phyloP scores from a whole-genome alignment of 257 asterid species.

The Fraxinus pennsylvanica region DNA sequence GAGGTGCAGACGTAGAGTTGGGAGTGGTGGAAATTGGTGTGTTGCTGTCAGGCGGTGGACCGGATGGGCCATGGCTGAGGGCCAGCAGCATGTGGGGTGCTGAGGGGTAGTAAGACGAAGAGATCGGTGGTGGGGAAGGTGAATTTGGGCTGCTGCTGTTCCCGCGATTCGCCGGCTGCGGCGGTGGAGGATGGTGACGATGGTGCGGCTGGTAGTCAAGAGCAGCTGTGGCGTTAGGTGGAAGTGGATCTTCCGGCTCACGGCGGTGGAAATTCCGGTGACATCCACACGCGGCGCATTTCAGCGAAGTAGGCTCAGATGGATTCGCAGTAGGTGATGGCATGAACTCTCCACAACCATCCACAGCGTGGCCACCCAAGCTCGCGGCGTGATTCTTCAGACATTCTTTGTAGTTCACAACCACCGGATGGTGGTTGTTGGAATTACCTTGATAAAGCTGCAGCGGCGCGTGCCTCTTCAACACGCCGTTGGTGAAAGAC shows the following conservation, averaged over 20 bases:
- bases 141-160: conserved; percentile 66
- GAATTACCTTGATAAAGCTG: conserved; percentile 38
- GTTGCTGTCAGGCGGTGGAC: conserved; percentile 39
- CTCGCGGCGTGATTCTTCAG: conserved; percentile 89
- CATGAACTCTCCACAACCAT: conserved; percentile 98
- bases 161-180: conserved; percentile 27
- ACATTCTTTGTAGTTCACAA: conserved; percentile 81
- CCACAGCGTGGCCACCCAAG: conserved; percentile 89
- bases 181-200: conserved; percentile 87
- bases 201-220: conserved; percentile 86
- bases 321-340: conserved; percentile 65
- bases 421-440: conserved; percentile 52
- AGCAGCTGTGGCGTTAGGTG: conserved; percentile 46
- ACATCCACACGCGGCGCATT: conserved; percentile 98
- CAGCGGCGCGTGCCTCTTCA: conserved; percentile 75
- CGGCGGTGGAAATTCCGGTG: conserved; percentile 99
- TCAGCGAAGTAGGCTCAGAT: conserved; percentile 79
- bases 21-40: conserved; percentile 31
- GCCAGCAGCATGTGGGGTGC: conserved; percentile 92
- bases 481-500: conserved; percentile 70
- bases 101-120: conserved; percentile 83
- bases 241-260: conserved; percentile 60
- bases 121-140: conserved; percentile 95
- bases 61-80: conserved; percentile 59
- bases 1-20: conserved; percentile 22